Conservation (phyloP, 2,329 filamentous ascomycete species). For the Corniculantispora saksenae region DNA sequence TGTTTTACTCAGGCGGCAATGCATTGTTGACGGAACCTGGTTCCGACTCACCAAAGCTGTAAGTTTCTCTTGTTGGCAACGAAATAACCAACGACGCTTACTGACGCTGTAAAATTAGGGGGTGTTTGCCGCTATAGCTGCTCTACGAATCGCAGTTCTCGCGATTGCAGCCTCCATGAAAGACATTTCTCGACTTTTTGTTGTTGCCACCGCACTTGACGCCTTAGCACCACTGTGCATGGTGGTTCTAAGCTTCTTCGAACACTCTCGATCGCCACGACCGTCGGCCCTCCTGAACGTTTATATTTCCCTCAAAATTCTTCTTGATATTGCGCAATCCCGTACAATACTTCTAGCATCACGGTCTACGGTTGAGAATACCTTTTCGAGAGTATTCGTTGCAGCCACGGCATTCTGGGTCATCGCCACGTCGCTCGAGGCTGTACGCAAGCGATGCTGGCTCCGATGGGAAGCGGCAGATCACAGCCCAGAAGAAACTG, state of each 20-base stretch:
- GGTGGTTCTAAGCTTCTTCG: background rate
- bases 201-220: background rate
- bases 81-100: background rate
- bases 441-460: slow-evolving; percentile 34
- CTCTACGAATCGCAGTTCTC: background rate
- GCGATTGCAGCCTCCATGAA: background rate
- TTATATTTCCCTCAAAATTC: background rate
- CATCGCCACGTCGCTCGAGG: slow-evolving; percentile 37
- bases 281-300: background rate
- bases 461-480: slow-evolving; percentile 36
- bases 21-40: slow-evolving; percentile 36
- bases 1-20: slow-evolving; percentile 32
- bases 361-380: background rate
- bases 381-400: slow-evolving; percentile 28
- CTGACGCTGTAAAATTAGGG: background rate
- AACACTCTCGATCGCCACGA: background rate
- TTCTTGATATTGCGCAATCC: slow-evolving; percentile 26
- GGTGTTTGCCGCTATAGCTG: background rate
- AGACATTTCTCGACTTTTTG: background rate
- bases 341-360: slow-evolving; percentile 32
- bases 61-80: slow-evolving; percentile 17
- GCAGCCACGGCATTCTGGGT: slow-evolving; percentile 34
- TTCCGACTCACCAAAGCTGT: slow-evolving; percentile 37
- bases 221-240: background rate
- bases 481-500: slow-evolving; percentile 42